Conservation (phyloP, 495 filamentous ascomycete species). For the Annulohypoxylon moriforme region DNA sequence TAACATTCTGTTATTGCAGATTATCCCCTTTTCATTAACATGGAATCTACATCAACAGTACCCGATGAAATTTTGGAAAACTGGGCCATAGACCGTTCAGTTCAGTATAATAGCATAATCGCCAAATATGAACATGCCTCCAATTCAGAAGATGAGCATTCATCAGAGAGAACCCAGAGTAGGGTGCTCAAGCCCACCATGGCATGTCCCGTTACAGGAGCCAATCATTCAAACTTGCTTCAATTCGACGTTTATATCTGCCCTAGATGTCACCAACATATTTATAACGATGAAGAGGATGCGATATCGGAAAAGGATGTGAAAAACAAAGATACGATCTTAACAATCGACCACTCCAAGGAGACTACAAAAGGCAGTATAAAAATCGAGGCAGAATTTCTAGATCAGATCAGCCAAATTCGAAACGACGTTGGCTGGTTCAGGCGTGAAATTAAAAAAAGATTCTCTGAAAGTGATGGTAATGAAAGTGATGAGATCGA, state of each 20-base stretch:
- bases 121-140: not conserved
- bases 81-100: too few species aligned
- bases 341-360: not conserved
- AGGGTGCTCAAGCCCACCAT: not conserved
- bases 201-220: not conserved
- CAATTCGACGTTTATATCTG: not conserved
- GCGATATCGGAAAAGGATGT: not conserved
- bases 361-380: not conserved
- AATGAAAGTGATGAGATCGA: not conserved
- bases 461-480: not conserved
- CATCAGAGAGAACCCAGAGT: not conserved
- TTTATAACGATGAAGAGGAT: not conserved
- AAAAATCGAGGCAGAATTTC: not conserved
- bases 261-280: not conserved
- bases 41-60: not conserved
- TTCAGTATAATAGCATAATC: not conserved
- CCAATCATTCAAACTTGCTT: not conserved
- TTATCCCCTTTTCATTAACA: not conserved
- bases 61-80: not conserved
- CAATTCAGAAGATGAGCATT: not conserved
- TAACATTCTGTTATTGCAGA: not conserved
- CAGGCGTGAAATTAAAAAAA: not conserved
- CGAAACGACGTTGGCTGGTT: not conserved
- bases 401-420: not conserved
- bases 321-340: not conserved